Base-by-base conservation (phyloP, 2,329 filamentous ascomycete genomes). In the Blumeriella jaapii region DNA sequence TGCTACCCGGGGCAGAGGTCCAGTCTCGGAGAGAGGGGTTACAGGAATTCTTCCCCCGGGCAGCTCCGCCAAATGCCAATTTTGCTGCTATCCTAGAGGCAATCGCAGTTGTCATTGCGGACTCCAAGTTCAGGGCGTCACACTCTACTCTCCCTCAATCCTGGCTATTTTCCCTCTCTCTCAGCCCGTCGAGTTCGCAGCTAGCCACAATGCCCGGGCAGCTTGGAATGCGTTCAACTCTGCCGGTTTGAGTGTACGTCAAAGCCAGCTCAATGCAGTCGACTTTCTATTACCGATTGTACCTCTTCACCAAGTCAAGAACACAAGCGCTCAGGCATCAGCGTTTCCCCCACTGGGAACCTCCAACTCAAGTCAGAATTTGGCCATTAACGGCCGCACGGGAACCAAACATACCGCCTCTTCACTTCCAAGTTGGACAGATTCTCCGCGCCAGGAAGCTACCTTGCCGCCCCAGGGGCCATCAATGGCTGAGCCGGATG, bases 61-160 rank as follows among this genome's bases (percentile, higher is more conserved):
- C 79, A 15, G 73, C 82, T 6, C 68, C 71, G 2, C 61, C 65
- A 10, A 64, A 62, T 11, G 64, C 72, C 16, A 72, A 70, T 40
- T 60, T 93, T 24, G 68, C 75, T 2, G 74, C 75, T 7, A 71
- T 94, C 12, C 61, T 96, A 5, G 78, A 85, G 42, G 83, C 87
- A 0, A 72, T 93, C 32, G 70, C 77, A 13, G 70, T 77, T 29
- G 80, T 95, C 30, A 71, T 94, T 31, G 71, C 77, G 41, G 74
- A 83, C 49, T 95, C 89, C 1, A 79, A 78, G 47, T 82, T 79
- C 57, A 74, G 85, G 36, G 78, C 83, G 7, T 78, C 78, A 45
- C 72, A 83, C 59, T 80, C 27, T 78, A 71, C 40, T 79, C 80
- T 1, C 78, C 78, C 2, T 69, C 74, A 0, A 73, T 86, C 25